Evolutionary conservation across 768 basidiomycete genomes (phyloP), one percentile per base, ranked within the genome.

Genomic region (Pilatotrama ljubarskyi): DNA sequence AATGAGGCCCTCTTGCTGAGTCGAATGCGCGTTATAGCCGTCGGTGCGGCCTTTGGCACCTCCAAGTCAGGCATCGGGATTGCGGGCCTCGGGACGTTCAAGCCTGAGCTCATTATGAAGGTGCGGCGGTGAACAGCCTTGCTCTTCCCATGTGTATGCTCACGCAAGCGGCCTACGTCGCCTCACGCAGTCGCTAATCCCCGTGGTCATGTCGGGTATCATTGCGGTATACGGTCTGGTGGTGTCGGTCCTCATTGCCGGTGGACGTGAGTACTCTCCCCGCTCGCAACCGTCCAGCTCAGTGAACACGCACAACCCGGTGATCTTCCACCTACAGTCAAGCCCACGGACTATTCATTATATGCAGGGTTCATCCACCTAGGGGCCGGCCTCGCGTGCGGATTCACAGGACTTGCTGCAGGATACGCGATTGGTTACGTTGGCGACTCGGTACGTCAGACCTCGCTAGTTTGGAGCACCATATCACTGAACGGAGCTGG

Each of bases 91-190:
- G 95, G 95, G 54, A 85, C 88, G 49, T 95, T 98, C 78, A 87
- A 84, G 70, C 97, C 97, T 63, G 97, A 99, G 71, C 82, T 98
- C 66, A 93, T 99, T 72, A 99, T 99, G 97, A 98, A 94, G 84
- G 95, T 88, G 67, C 66, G 80, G 69, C n/a, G 13, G 10, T 52
- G 1, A 15, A 14, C 9, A 26, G 17, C 11, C 17, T 42, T 0
- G 8, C 4, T 4, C 17, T 17, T 9, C 44, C 3, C 15, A 13
- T 20, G 40, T 38, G 32, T 51, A 46, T 10, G 5, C 40, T 66
- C 18, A 44, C 29, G 6, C 22, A 4, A 32, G 29, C 29, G 4
- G 29, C 29, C 32, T 26, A 22, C 47, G 37, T 17, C 37, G 26
- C 42, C 15, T 35, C 26, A 20, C 25, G 35, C 68, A 95, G 93